These are phyloP conservation scores for Syncephalastrum monosporum DNA, from an alignment of 371 early-diverging fungal genomes.

Conservation along the genomic window DNA sequence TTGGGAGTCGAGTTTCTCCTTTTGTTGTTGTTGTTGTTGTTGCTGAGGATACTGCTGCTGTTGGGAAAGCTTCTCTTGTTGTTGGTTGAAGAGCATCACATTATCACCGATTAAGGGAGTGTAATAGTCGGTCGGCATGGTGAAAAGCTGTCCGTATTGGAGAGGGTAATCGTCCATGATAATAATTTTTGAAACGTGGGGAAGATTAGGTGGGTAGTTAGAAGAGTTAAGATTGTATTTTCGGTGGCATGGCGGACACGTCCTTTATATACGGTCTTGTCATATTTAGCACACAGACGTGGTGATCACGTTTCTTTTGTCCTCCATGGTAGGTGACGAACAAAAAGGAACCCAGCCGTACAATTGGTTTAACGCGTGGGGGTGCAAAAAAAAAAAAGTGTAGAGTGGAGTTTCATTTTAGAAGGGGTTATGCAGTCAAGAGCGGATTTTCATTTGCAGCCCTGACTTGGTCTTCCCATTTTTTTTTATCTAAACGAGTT, in stretches of 20 bases:
- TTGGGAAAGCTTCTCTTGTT: background rate
- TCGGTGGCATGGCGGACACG: background rate
- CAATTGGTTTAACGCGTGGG: too few species aligned
- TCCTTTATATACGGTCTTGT: slow-evolving; percentile 9
- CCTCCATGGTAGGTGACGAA: too few species aligned
- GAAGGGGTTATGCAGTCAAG: too few species aligned
- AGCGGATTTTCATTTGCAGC: too few species aligned
- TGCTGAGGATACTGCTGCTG: background rate
- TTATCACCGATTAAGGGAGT: slow-evolving; percentile 2
- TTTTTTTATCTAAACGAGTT: too few species aligned
- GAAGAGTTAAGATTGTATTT: background rate
- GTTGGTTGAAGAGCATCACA: background rate
- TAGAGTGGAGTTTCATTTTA: too few species aligned
- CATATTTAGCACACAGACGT: slow-evolving; percentile 13
- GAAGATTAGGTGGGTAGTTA: background rate
- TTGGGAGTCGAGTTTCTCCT: background rate
- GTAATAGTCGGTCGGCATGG: slow-evolving; percentile 8
- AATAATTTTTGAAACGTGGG: background rate
- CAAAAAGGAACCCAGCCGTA: too few species aligned
- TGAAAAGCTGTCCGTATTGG: background rate
- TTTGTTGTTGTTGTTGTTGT: background rate
- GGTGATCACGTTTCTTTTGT: slow-evolving; percentile 7
- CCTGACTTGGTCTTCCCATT: too few species aligned
- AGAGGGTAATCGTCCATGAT: slow-evolving; percentile 7
- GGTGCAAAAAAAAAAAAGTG: too few species aligned